phyloP scores from a whole-genome alignment of 208 protist species.

The Leishmania lainsoni region DNA sequence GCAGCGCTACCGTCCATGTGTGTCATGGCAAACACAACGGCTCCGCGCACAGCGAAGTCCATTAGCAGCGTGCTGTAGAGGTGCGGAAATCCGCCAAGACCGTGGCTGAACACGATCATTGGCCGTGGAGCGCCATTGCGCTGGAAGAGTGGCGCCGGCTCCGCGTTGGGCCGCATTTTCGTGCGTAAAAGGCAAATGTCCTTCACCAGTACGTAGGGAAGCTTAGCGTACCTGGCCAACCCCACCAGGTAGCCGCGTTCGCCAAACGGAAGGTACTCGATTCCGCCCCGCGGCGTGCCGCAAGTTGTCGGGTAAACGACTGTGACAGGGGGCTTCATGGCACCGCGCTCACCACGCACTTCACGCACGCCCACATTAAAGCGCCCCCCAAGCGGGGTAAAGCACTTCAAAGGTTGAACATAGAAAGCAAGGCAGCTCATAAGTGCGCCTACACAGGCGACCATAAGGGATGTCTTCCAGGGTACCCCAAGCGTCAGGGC shows the following conservation, averaged over 20 bases:
- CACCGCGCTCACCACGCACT: slow-evolving; percentile 27
- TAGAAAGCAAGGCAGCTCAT: slow-evolving; percentile 31
- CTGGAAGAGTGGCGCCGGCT: slow-evolving; percentile 40
- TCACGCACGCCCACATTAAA: slow-evolving; percentile 54
- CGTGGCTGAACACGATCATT: slow-evolving; percentile 83
- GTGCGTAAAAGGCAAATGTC: slow-evolving; percentile 48
- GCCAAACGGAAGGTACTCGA: slow-evolving; percentile 61
- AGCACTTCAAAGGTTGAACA: slow-evolving; percentile 46
- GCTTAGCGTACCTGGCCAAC: slow-evolving; percentile 45
- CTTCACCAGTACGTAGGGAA: slow-evolving; percentile 60
- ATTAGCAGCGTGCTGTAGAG: slow-evolving; percentile 74
- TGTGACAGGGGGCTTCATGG: slow-evolving; percentile 55
- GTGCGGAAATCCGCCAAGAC: slow-evolving; percentile 58
- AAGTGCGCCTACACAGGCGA: slow-evolving; percentile 16
- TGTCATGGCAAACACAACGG: slow-evolving; percentile 63
- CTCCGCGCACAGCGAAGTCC: slow-evolving; percentile 73
- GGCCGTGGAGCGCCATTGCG: slow-evolving; percentile 40
- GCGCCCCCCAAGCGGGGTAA: slow-evolving; percentile 51
- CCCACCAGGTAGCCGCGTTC: slow-evolving; percentile 64
- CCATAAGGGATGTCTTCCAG: slow-evolving; percentile 12
- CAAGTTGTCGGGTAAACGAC: slow-evolving; percentile 67
- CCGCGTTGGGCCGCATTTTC: slow-evolving; percentile 22
- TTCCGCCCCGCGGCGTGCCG: slow-evolving; percentile 5
- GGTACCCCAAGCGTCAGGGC: slow-evolving; percentile 6
- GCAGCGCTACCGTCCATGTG: slow-evolving; percentile 84